Conservation (phyloP, 2,329 filamentous ascomycete species). For the Hysterium pulicare region DNA sequence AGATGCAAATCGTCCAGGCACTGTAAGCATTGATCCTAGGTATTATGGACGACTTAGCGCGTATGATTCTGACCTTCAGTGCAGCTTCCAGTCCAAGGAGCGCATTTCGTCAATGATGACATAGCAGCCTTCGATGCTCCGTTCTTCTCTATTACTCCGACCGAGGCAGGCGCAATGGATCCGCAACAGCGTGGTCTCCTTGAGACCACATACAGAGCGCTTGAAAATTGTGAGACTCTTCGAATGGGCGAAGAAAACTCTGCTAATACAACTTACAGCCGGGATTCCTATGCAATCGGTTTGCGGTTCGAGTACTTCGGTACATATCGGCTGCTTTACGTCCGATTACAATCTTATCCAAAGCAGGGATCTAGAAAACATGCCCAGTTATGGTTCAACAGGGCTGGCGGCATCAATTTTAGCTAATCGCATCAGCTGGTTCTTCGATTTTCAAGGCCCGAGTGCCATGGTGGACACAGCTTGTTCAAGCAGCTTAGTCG, state of each 20-base stretch:
- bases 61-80: neutral
- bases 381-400: conserved; percentile 1
- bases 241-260: neutral
- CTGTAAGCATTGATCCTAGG: neutral
- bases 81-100: neutral
- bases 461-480: conserved; percentile 31
- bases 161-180: conserved; percentile 12
- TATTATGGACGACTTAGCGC: neutral
- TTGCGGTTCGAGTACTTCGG: neutral
- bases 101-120: conserved; percentile 16
- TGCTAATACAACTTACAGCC: neutral
- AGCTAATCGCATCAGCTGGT: conserved; percentile 27
- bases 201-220: conserved; percentile 20
- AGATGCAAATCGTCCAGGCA: neutral
- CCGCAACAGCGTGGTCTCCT: conserved; percentile 13
- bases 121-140: conserved; percentile 26
- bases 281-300: conserved; percentile 13
- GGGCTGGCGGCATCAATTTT: conserved; percentile 17
- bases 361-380: conserved; percentile 1
- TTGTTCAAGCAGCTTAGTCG: conserved; percentile 27
- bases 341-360: neutral
- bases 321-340: conserved; percentile 3
- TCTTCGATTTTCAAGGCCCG: conserved; percentile 29
- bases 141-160: conserved; percentile 13
- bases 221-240: conserved; percentile 23